Evolutionary conservation across 768 basidiomycete species (phyloP), one percentile per base, ranked within the genome.

Genomic region (Strobilomyces confusus): DNA sequence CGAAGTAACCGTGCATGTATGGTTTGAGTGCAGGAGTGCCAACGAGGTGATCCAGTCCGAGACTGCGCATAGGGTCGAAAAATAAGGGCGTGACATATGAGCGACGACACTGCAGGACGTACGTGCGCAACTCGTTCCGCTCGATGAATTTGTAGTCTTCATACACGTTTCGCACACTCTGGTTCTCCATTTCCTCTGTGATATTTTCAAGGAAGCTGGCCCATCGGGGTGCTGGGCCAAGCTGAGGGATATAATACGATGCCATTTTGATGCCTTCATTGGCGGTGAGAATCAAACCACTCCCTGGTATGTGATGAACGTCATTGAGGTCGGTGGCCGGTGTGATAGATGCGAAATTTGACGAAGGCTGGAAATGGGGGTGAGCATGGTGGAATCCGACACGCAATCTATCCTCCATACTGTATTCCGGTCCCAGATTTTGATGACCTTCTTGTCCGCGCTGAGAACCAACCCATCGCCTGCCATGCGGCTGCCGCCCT

Each of bases 1-100:
- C 72, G 76, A 99, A 98, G 82, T 95, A 98, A 40, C 97, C 97
- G 71, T 99, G 97, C 95, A 99, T 98, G 73, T 98, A 99, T 5
- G 97, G 97, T 71, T 95, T 95, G 77, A 98, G 89, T 17, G 89
- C 84, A 20, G 93, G 86, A 6, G 95, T 95, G 47, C 97, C 97
- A 58, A 97, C 75, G 62, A 99, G 90, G 68, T 95, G 92, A 60
- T 94, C 89, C 67, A 99, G 72, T n/a, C 94, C 91, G 56, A 99
- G 84, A 33, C 93, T 95, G 63, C 36, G 52, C 48, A 44, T 51
- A 32, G 34, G 19, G 11, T 22, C 0, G 30, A 25, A 19, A n/a
- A 15, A 33, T 64, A 44, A 56, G 26, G 11, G 23, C 23, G 13
- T 29, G 9, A 26, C 26, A 29, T 41, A 48, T 8, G 34, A 46